Percentiles rank a stretch among this genome's conserved stretches.
Conservation (phyloP, 306 rosid genomes). For the Acacia confusa region DNA sequence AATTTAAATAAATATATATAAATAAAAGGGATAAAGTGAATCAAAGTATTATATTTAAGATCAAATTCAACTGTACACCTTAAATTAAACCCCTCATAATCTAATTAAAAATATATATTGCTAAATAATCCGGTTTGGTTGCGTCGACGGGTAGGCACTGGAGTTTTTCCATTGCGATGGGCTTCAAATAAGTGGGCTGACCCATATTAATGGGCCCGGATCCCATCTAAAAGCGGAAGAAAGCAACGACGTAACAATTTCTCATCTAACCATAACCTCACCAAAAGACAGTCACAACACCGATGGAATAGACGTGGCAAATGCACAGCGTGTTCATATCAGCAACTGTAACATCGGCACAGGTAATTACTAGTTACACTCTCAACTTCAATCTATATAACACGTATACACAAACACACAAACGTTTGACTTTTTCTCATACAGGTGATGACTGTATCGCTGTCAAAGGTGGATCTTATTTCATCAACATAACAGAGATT, state of each 20-base stretch:
- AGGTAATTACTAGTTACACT: background rate
- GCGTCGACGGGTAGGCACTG: conserved; percentile 18
- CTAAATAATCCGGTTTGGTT: background rate
- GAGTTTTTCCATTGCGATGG: conserved; percentile 23
- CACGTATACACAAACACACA: background rate
- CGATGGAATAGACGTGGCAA: conserved; percentile 34
- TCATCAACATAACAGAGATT: conserved; percentile 28
- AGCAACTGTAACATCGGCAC: conserved; percentile 14
- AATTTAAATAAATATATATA: too few relatives aligned
- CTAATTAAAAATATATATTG: too few relatives aligned
- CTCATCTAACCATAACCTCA: background rate
- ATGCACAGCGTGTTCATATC: conserved; percentile 4
- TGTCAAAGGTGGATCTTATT: conserved; percentile 31
- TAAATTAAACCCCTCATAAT: background rate
- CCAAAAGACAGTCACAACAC: conserved; percentile 30
- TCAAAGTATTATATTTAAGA: too few relatives aligned
- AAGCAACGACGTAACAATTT: conserved; percentile 18
- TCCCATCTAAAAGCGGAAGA: conserved; percentile 11
- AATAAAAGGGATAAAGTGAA: too few relatives aligned
- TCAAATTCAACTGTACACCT: too few relatives aligned
- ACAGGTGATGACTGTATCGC: conserved; percentile 60
- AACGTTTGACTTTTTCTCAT: background rate
- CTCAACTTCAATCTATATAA: background rate
- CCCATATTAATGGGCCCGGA: conserved; percentile 36
- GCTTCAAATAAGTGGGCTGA: conserved; percentile 32